Percentiles rank a stretch among this genome's conserved stretches.
phyloP scores from a whole-genome alignment of 345 rosid genomes.

The Gynandropsis gynandra region DNA sequence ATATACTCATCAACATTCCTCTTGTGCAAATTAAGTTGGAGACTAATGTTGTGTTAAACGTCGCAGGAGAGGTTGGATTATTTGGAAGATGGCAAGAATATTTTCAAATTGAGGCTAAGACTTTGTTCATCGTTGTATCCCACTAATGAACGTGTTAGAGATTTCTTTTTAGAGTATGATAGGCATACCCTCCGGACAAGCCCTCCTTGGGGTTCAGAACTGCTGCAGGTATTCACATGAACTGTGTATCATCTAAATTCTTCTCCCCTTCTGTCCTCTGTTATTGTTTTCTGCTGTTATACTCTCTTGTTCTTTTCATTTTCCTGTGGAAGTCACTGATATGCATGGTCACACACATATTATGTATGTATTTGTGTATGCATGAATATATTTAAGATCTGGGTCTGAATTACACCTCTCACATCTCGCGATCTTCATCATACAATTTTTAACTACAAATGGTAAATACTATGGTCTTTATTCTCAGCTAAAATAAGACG shows the following conservation, averaged over 20 bases:
- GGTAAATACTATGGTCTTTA: too few species aligned
- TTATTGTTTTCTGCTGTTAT: too few species aligned
- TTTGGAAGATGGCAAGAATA: not conserved
- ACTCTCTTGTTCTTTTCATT: too few species aligned
- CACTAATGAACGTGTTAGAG: conserved; percentile 86
- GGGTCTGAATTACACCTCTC: too few species aligned
- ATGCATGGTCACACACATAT: too few species aligned
- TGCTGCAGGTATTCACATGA: conserved; percentile 66
- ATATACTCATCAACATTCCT: conserved; percentile 8
- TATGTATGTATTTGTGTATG: too few species aligned
- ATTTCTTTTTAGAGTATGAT: conserved; percentile 96
- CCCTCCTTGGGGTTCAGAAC: conserved; percentile 99
- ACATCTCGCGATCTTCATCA: too few species aligned
- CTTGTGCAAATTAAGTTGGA: conserved; percentile 2
- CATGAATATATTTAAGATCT: too few species aligned
- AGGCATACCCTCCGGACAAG: conserved; percentile 91
- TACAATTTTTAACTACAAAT: too few species aligned
- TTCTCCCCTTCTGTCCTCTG: too few species aligned
- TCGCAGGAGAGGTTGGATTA: conserved; percentile 56
- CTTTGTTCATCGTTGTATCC: conserved; percentile 94
- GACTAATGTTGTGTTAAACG: conserved; percentile 11
- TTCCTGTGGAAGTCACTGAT: too few species aligned
- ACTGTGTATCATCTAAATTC: conserved; percentile 11
- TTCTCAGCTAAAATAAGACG: too few species aligned
- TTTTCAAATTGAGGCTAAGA: conserved; percentile 76